Percentiles rank a stretch among this genome's conserved stretches.
Evolutionary conservation across 352 stramenopile species (phyloP).

Genomic region (Phytophthora sansomeana): DNA sequence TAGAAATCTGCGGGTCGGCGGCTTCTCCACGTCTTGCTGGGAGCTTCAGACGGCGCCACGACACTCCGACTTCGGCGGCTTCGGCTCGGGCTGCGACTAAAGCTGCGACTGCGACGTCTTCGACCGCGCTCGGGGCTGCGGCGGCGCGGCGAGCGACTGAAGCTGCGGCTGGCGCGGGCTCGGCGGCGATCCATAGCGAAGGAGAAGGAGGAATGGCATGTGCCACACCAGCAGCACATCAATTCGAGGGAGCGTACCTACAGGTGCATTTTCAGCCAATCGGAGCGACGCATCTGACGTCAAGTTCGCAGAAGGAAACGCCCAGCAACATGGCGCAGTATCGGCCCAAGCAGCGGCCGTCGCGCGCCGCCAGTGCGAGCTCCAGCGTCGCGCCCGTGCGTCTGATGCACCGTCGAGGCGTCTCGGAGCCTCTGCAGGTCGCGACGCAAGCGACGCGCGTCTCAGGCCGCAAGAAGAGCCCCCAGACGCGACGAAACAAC

Average conservation of each 20-base stretch:
- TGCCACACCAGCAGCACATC: not conserved
- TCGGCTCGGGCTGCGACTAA: conserved; percentile 24
- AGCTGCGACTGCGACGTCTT: conserved; percentile 25
- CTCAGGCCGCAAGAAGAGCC: conserved; percentile 4
- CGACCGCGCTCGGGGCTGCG: conserved; percentile 18
- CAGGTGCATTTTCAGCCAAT: conserved; percentile 25
- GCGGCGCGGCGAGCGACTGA: conserved; percentile 41
- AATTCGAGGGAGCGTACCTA: not conserved
- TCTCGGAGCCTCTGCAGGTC: not conserved
- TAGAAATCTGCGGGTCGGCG: conserved; percentile 5
- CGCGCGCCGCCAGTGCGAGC: not conserved
- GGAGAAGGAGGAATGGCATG: not conserved
- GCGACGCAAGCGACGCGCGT: not conserved
- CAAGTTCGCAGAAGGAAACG: conserved; percentile 28
- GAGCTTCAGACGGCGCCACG: not conserved
- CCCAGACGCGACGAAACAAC: conserved; percentile 11
- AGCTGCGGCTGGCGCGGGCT: conserved; percentile 24
- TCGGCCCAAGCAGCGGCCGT: conserved; percentile 16
- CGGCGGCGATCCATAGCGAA: conserved; percentile 32
- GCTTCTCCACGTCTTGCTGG: not conserved
- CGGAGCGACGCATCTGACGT: conserved; percentile 6
- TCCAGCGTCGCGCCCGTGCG: conserved; percentile 7
- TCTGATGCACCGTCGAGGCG: conserved; percentile 15
- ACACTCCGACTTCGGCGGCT: conserved; percentile 31
- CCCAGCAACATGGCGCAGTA: conserved; percentile 16